A percentile compares a stretch with the other conserved stretches of the same genome.
These are phyloP conservation scores for Hypoxylon trugodes DNA, from an alignment of 495 filamentous ascomycete genomes.

Conservation along the genomic window DNA sequence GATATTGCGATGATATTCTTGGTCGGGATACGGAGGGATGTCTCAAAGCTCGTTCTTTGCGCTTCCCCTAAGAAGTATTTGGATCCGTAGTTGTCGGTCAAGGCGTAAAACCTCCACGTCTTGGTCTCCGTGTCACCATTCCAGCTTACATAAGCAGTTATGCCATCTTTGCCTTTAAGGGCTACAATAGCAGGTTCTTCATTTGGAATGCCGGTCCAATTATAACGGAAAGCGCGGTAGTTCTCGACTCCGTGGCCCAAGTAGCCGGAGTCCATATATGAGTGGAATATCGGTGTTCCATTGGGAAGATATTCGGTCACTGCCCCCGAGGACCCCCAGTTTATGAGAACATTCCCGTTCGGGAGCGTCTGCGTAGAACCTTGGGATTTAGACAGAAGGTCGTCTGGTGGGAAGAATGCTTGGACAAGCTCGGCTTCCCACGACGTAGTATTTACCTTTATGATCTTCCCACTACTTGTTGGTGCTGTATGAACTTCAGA, in stretches of 20 bases:
- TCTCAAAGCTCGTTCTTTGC: slow-evolving; percentile 47
- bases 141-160: slow-evolving; percentile 49
- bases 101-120: slow-evolving; percentile 45
- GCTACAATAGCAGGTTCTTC: slow-evolving; percentile 48
- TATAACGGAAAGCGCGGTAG: slow-evolving; percentile 49
- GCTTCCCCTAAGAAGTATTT: slow-evolving; percentile 41
- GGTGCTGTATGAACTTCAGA: slow-evolving; percentile 48
- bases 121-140: slow-evolving; percentile 52
- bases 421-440: slow-evolving; percentile 59
- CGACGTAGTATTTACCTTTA: slow-evolving; percentile 61
- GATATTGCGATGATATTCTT: slow-evolving; percentile 26
- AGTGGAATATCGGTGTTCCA: slow-evolving; percentile 61
- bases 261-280: slow-evolving; percentile 46
- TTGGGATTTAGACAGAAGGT: slow-evolving; percentile 65
- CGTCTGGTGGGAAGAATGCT: slow-evolving; percentile 49
- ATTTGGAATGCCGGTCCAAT: slow-evolving; percentile 49
- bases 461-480: slow-evolving; percentile 64
- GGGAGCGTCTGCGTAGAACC: slow-evolving; percentile 67
- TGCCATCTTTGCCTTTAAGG: slow-evolving; percentile 32
- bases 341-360: slow-evolving; percentile 64
- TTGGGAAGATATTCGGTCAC: slow-evolving; percentile 65
- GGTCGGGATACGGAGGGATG: slow-evolving; percentile 29
- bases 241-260: slow-evolving; percentile 45
- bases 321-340: slow-evolving; percentile 67
- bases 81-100: slow-evolving; percentile 37